phyloP scores from a whole-genome alignment of 345 rosid genomes.

The Hypericum androsaemum region DNA sequence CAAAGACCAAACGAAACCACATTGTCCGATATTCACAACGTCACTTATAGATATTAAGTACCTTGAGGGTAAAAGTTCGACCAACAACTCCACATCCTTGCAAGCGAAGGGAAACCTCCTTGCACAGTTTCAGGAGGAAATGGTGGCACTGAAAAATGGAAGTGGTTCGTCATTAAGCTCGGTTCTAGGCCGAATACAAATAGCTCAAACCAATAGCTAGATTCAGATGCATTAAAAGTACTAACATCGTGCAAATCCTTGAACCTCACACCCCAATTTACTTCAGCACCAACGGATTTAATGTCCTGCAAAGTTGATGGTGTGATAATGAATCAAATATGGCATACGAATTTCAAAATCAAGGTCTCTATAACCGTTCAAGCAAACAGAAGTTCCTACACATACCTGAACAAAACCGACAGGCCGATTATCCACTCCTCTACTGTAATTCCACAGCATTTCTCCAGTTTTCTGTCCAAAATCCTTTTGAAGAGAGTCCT shows the following conservation, averaged over 20 bases:
- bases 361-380: not conserved
- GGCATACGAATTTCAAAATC: not conserved
- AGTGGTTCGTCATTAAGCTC: constrained; percentile 7
- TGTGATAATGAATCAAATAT: not conserved
- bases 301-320: constrained; percentile 46
- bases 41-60: constrained; percentile 8
- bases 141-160: constrained; percentile 45
- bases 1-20: too few species aligned
- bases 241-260: constrained; percentile 66
- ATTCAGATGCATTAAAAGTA: constrained; percentile 19
- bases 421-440: constrained; percentile 73
- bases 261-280: constrained; percentile 94
- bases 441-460: constrained; percentile 88
- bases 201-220: constrained; percentile 1
- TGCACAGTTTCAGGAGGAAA: constrained; percentile 71
- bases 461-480: constrained; percentile 90
- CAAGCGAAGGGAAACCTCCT: constrained; percentile 79
- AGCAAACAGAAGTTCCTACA: not conserved
- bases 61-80: constrained; percentile 84
- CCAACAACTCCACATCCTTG: constrained; percentile 81
- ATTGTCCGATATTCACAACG: not conserved
- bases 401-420: constrained; percentile 74
- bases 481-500: constrained; percentile 76
- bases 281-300: constrained; percentile 93
- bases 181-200: too few species aligned